Evolutionary conservation across 192 early-diverging fungal genomes (phyloP).

Genomic region (Rhizoclosmatium globosum): DNA sequence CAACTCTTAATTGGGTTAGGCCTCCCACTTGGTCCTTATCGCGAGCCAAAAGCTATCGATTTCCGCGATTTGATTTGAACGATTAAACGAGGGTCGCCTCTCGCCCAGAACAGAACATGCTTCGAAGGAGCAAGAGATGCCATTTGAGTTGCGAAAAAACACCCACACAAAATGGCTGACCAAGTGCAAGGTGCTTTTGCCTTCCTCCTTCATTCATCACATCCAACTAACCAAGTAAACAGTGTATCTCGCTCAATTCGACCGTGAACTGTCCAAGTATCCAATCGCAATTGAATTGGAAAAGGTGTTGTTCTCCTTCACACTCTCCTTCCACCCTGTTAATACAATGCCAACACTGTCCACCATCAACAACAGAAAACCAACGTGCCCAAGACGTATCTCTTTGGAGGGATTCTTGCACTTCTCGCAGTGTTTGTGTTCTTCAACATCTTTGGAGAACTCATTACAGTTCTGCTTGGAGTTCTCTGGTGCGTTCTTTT

Average conservation of each 20-base stretch:
- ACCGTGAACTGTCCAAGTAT: conserved; percentile 77
- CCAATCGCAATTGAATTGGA: conserved; percentile 74
- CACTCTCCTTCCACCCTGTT: neutral
- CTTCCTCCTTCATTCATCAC: neutral
- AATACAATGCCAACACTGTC: neutral
- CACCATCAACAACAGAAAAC: conserved; percentile 52
- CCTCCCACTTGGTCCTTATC: too few relatives aligned
- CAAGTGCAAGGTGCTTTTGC: neutral
- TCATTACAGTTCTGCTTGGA: conserved; percentile 85
- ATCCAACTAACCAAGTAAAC: neutral
- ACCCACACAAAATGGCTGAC: neutral
- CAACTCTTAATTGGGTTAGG: too few relatives aligned
- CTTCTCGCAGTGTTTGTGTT: conserved; percentile 82
- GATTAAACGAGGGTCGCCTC: too few relatives aligned
- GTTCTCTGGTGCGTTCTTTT: conserved; percentile 79
- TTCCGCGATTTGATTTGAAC: too few relatives aligned
- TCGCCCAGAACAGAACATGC: too few relatives aligned
- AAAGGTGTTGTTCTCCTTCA: conserved; percentile 33
- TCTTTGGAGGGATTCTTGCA: conserved; percentile 68
- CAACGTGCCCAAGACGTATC: conserved; percentile 91
- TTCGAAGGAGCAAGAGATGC: too few relatives aligned
- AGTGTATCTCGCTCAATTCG: conserved; percentile 59
- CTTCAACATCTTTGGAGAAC: conserved; percentile 80
- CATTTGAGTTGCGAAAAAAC: too few relatives aligned
- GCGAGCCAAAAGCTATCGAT: too few relatives aligned